Conservation (phyloP, 1,284 basidiomycete genomes). For the Singerocomus inundabilis region DNA sequence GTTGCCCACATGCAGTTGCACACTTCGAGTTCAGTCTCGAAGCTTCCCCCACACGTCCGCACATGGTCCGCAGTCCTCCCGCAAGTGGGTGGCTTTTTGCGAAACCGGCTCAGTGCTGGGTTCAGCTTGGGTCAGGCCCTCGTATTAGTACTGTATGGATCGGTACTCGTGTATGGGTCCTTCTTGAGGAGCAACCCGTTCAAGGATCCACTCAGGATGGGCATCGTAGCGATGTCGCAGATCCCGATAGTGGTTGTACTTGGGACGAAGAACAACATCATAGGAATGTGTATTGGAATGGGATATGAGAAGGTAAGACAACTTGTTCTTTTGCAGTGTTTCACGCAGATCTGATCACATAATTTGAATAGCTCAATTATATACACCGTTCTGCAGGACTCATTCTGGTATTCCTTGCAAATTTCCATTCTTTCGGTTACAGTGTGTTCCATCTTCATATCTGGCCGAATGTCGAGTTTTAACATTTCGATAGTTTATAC, state of each 20-base stretch:
- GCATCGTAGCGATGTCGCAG: slow-evolving; percentile 68
- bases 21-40: slow-evolving; percentile 12
- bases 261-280: slow-evolving; percentile 67
- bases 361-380: slow-evolving; percentile 60
- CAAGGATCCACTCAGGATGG: slow-evolving; percentile 50
- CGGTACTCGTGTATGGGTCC: slow-evolving; percentile 48
- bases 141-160: slow-evolving; percentile 48
- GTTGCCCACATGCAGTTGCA: slow-evolving; percentile 23
- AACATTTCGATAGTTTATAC: slow-evolving; percentile 48
- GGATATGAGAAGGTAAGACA: slow-evolving; percentile 69
- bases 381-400: slow-evolving; percentile 75
- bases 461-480: neutral
- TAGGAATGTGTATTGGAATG: slow-evolving; percentile 43
- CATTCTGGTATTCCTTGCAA: slow-evolving; percentile 56
- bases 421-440: slow-evolving; percentile 67
- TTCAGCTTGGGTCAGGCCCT: slow-evolving; percentile 53
- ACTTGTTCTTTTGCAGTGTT: neutral
- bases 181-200: slow-evolving; percentile 58
- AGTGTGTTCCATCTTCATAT: slow-evolving; percentile 40
- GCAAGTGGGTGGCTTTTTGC: slow-evolving; percentile 40
- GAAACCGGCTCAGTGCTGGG: slow-evolving; percentile 46
- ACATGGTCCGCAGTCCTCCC: slow-evolving; percentile 42
- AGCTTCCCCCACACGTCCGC: slow-evolving; percentile 46
- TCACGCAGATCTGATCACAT: neutral
- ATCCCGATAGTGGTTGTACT: slow-evolving; percentile 73